Evolutionary conservation across 805 yeast genomes (phyloP), one percentile per base, ranked within the genome.

Genomic region (Jamesozyma hellenica): DNA sequence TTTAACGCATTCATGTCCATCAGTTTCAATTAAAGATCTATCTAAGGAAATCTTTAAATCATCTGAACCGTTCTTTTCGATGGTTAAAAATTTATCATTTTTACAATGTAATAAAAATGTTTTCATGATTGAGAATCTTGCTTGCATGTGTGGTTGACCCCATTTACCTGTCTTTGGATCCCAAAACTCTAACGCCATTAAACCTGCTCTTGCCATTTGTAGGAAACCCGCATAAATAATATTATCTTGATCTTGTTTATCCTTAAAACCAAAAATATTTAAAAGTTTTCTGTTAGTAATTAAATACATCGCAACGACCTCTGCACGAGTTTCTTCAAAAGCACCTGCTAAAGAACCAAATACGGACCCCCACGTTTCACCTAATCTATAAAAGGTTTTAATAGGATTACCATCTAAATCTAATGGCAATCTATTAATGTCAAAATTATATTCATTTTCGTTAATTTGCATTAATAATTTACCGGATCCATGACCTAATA

Each of bases 81-180:
- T 62, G 36, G 66, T 64, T 21, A 77, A 77, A 30, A 85, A 79
- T 14, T 65, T 72, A 18, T 65, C 61, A 23, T 82, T 78, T 1
- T 86, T 79, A 18, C 53, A 45, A 34, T 55, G 58, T 39, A 76
- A 70, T 51, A 82, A 63, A 56, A 83, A 77, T 12, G 79, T 72
- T 64, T 82, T 83, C 71, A 83, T 70, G 49, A 86, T 85, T 26
- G 92, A 84, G 63, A 72, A 86, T 60, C 96, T 71, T 3, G 95
- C 95, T 65, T 85, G 94, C 86, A 85, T 84, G 59, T 86, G 96
- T 12, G 96, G 79, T 65, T 86, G 96, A 25, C 95, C 95, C 95
- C 95, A 86, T 63, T 84, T 85, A 43, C 68, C 65, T 23, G 84
- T 71, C 34, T 63, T 62, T 30, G 95, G 95, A 60, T 86, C 94